Percentiles rank a stretch among this genome's conserved stretches.
phyloP scores from a whole-genome alignment of 2,329 filamentous ascomycete species.

The Colletotrichum truncatum region DNA sequence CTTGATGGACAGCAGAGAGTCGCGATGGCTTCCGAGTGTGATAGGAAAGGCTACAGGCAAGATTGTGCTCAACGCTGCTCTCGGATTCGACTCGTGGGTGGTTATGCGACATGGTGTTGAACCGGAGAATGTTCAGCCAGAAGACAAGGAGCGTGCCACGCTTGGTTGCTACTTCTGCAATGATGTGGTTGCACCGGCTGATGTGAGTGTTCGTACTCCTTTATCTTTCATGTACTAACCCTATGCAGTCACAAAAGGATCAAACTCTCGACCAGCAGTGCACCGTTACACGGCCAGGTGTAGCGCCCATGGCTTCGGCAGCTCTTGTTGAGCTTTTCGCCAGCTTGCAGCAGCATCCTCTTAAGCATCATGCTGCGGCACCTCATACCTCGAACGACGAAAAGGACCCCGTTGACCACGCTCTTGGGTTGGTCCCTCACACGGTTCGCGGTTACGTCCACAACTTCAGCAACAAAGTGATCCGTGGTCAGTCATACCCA shows the following conservation, averaged over 20 bases:
- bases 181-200: slow-evolving; percentile 92
- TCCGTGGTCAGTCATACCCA: slow-evolving; percentile 79
- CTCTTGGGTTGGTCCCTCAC: slow-evolving; percentile 78
- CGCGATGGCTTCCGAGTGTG: slow-evolving; percentile 92
- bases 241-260: slow-evolving; percentile 84
- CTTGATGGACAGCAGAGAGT: slow-evolving; percentile 97
- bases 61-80: slow-evolving; percentile 94
- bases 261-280: slow-evolving; percentile 98
- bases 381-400: slow-evolving; percentile 59
- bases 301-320: slow-evolving; percentile 91
- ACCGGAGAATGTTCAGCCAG: slow-evolving; percentile 41
- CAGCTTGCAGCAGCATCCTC: slow-evolving; percentile 87
- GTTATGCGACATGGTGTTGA: slow-evolving; percentile 93
- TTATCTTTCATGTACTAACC: neutral
- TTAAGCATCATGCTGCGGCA: slow-evolving; percentile 70
- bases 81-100: slow-evolving; percentile 96
- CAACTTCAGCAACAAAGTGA: slow-evolving; percentile 77
- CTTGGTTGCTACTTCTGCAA: slow-evolving; percentile 99
- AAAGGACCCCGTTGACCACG: slow-evolving; percentile 65
- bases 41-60: slow-evolving; percentile 95
- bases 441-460: slow-evolving; percentile 82
- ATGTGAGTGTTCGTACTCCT: slow-evolving; percentile 69
- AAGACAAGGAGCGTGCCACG: slow-evolving; percentile 65
- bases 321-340: slow-evolving; percentile 90
- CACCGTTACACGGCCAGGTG: slow-evolving; percentile 92